These are phyloP conservation scores for Aspergillus proliferans DNA, from an alignment of 2,329 filamentous ascomycete species.

Conservation along the genomic window DNA sequence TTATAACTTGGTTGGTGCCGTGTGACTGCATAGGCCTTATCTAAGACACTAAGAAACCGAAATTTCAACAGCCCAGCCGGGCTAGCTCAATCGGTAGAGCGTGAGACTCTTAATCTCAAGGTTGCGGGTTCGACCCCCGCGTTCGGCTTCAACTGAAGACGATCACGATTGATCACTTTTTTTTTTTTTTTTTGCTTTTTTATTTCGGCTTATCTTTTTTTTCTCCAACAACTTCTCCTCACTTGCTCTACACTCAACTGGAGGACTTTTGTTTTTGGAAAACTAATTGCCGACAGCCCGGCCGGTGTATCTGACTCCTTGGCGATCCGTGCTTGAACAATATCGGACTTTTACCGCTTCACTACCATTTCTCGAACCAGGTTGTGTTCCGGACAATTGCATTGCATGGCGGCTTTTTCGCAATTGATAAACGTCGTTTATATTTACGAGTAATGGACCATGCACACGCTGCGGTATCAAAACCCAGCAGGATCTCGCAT, in stretches of 20 bases:
- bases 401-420: too few relatives aligned
- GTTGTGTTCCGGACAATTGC: too few relatives aligned
- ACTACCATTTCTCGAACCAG: too few relatives aligned
- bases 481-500: conserved; percentile 9
- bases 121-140: conserved; percentile 36
- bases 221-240: neutral
- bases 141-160: conserved; percentile 21
- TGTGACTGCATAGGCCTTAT: neutral
- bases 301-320: too few relatives aligned
- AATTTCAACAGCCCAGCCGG: conserved; percentile 20
- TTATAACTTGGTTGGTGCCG: too few relatives aligned
- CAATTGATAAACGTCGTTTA: neutral
- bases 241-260: neutral
- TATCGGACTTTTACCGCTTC: too few relatives aligned
- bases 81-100: conserved; percentile 46
- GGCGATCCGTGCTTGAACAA: too few relatives aligned
- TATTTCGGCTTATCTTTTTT: neutral
- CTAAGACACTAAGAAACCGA: neutral
- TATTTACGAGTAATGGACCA: neutral
- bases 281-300: too few relatives aligned
- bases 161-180: neutral
- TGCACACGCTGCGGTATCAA: neutral
- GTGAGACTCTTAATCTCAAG: conserved; percentile 42
- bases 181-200: neutral
- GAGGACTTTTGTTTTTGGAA: too few relatives aligned